Evolutionary conservation across 768 basidiomycete species (phyloP).

Genomic region (Naematelia aurantialba): DNA sequence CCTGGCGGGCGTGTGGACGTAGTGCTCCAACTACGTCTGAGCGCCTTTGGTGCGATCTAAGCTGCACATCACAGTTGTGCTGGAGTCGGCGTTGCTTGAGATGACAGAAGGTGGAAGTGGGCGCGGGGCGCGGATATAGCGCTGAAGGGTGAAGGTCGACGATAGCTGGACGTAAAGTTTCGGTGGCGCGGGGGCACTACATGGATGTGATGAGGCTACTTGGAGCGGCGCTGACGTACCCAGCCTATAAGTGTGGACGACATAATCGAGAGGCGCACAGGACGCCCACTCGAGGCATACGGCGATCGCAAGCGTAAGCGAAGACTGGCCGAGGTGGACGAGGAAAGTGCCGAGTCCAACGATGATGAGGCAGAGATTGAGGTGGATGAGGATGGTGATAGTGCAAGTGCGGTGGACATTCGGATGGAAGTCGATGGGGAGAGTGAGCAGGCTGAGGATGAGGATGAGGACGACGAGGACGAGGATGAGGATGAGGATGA

Average conservation of each 20-base stretch:
- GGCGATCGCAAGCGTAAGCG: slow-evolving; percentile 63
- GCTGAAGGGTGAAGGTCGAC: no score
- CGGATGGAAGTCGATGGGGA: slow-evolving; percentile 27
- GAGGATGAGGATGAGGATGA: slow-evolving; percentile 49
- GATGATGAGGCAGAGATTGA: slow-evolving; percentile 28
- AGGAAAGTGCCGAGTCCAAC: slow-evolving; percentile 28
- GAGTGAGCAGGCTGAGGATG: slow-evolving; percentile 31
- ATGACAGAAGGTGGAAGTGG: no score
- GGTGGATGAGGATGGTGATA: slow-evolving; percentile 19
- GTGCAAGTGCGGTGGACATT: slow-evolving; percentile 9
- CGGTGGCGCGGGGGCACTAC: no score
- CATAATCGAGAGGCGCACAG: slow-evolving; percentile 73
- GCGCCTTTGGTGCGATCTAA: no score
- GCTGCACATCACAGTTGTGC: no score
- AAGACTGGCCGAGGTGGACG: slow-evolving; percentile 17
- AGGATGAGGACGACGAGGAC: slow-evolving; percentile 41
- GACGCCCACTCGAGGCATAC: slow-evolving; percentile 45
- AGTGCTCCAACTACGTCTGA: no score
- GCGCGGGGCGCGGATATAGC: no score
- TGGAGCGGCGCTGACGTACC: slow-evolving; percentile 53
- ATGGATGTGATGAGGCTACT: no score
- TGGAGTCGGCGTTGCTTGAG: no score
- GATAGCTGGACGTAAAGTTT: no score
- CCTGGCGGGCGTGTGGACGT: no score
- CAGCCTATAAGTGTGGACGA: slow-evolving; percentile 83